Evolutionary conservation across 495 filamentous ascomycete species (phyloP).

Genomic region (Tuber indicum): DNA sequence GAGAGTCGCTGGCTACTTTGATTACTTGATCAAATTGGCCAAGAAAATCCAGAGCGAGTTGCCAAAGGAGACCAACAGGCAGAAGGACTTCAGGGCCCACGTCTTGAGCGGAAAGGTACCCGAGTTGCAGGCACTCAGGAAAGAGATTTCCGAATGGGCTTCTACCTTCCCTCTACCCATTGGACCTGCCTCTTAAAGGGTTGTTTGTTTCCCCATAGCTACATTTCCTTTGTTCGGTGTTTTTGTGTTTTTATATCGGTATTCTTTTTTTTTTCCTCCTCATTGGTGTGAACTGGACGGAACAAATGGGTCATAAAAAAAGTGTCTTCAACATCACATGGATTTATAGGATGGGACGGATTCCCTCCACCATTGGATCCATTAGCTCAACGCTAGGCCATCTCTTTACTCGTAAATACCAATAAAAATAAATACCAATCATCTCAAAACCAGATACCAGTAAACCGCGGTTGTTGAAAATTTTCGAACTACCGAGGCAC

Average conservation of each 20-base stretch:
- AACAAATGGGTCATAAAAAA: constrained; percentile 37
- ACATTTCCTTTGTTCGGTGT: constrained; percentile 4
- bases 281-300: constrained; percentile 10
- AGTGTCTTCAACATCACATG: constrained; percentile 11
- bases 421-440: not conserved
- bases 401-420: not conserved
- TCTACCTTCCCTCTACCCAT: constrained; percentile 88
- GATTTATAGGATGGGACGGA: not conserved
- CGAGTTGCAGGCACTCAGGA: constrained; percentile 73
- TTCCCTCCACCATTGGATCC: not conserved
- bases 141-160: constrained; percentile 86
- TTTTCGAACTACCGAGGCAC: too few species aligned
- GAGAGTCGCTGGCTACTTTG: constrained; percentile 82
- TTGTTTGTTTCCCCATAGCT: constrained; percentile 23
- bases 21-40: constrained; percentile 71
- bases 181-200: constrained; percentile 37
- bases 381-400: constrained; percentile 31
- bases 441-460: constrained; percentile 9
- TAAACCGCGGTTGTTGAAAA: too few species aligned
- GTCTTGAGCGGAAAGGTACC: constrained; percentile 67
- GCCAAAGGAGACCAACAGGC: constrained; percentile 96
- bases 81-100: constrained; percentile 97
- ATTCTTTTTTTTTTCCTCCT: constrained; percentile 14
- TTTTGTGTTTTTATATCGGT: constrained; percentile 8
- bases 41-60: constrained; percentile 74